Percentiles rank a stretch among this genome's conserved stretches.
These are phyloP conservation scores for Pelargonium australe DNA, from an alignment of 441 rosid genomes.

Conservation along the genomic window DNA sequence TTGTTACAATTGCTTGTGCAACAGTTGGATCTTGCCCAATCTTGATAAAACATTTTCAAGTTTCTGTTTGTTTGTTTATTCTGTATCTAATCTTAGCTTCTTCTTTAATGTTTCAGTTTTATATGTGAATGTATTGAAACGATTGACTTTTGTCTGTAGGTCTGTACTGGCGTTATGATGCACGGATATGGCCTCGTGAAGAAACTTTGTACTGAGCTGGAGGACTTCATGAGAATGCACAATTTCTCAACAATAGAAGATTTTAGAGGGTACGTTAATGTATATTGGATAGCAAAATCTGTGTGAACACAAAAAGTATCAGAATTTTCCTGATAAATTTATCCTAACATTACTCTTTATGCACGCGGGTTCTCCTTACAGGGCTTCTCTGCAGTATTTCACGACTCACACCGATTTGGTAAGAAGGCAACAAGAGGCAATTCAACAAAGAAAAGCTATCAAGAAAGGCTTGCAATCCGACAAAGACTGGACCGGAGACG, in stretches of 20 bases:
- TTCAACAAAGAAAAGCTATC: conserved; percentile 59
- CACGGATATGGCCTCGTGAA: conserved; percentile 89
- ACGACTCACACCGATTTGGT: conserved; percentile 87
- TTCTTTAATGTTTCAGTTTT: not conserved
- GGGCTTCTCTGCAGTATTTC: conserved; percentile 75
- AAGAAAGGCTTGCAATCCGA: conserved; percentile 80
- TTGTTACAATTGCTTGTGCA: not conserved
- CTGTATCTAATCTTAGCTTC: not conserved
- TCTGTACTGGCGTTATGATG: conserved; percentile 96
- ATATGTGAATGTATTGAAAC: not conserved
- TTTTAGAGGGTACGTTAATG: conserved; percentile 67
- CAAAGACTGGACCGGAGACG: conserved; percentile 97
- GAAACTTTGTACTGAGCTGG: conserved; percentile 64
- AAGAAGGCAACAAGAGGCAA: conserved; percentile 69
- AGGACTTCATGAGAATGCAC: conserved; percentile 82
- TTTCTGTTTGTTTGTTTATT: not conserved
- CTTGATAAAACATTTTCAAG: not conserved
- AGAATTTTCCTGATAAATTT: not conserved
- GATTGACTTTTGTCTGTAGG: conserved; percentile 33
- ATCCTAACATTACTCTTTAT: not conserved
- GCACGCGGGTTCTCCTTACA: conserved; percentile 21
- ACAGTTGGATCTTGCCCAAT: not conserved
- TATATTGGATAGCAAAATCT: conserved; percentile 9
- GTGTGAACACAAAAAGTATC: not conserved
- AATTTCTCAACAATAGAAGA: conserved; percentile 76